These are phyloP conservation scores for Intubia oerlemansii DNA, from an alignment of 2,329 filamentous ascomycete species.

Conservation along the genomic window DNA sequence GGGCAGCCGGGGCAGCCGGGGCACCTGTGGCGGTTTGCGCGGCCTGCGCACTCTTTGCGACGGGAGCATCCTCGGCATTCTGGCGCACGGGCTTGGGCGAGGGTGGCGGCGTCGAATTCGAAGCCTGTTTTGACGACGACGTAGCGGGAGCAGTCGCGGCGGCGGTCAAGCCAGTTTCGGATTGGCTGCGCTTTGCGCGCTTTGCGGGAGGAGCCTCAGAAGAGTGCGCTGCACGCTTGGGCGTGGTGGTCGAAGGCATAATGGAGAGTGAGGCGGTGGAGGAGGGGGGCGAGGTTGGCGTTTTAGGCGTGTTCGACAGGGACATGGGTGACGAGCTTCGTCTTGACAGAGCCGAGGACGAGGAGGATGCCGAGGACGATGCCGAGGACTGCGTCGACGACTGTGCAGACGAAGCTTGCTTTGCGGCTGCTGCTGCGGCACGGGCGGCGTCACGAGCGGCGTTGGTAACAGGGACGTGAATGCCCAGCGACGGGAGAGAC, in stretches of 20 bases:
- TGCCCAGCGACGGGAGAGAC: constrained; percentile 79
- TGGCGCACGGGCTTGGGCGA: background rate
- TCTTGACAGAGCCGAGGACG: background rate
- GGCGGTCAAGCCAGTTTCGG: background rate
- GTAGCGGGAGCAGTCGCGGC: no score
- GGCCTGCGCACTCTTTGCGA: no score
- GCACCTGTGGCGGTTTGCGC: no score
- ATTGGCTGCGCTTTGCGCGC: constrained; percentile 7
- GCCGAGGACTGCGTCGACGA: background rate
- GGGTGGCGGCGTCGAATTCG: background rate
- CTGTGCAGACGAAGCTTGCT: background rate
- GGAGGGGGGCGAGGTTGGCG: constrained; percentile 11
- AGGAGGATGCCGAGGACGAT: background rate
- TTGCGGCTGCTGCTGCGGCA: constrained; percentile 5
- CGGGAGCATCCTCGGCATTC: no score
- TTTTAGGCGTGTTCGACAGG: constrained; percentile 7
- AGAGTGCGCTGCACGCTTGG: constrained; percentile 4
- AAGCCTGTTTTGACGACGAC: no score
- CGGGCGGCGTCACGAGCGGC: constrained; percentile 24
- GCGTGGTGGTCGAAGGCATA: constrained; percentile 11
- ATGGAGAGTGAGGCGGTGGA: constrained; percentile 9
- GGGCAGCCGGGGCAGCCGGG: no score
- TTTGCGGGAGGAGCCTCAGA: background rate
- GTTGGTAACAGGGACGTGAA: constrained; percentile 55
- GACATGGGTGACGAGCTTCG: constrained; percentile 4